A percentile compares a stretch with the other conserved stretches of the same genome.
Evolutionary conservation across 176 grass and related monocot species (phyloP).

Genomic region (Bonia amplexicaulis): DNA sequence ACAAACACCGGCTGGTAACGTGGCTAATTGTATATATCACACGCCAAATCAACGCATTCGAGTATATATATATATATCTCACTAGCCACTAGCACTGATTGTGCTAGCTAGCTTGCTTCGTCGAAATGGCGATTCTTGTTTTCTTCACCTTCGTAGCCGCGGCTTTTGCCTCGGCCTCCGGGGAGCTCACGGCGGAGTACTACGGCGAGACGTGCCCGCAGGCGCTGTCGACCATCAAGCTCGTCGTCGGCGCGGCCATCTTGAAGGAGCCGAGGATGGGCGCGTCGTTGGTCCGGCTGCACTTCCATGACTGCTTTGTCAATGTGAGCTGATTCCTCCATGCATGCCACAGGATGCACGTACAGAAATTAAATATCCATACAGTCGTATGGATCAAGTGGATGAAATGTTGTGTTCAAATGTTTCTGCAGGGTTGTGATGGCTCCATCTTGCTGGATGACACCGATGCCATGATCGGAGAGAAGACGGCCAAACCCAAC

Average conservation of each 20-base stretch:
- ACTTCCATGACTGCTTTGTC: constrained; percentile 89
- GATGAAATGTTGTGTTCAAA: background rate
- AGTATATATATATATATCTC: background rate
- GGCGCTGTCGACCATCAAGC: constrained; percentile 55
- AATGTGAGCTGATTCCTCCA: constrained; percentile 31
- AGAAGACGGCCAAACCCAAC: constrained; percentile 71
- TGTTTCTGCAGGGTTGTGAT: constrained; percentile 62
- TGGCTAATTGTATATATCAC: constrained; percentile 7
- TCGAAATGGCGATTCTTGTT: background rate
- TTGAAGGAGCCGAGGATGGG: constrained; percentile 62
- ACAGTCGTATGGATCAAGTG: background rate
- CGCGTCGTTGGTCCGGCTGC: constrained; percentile 59
- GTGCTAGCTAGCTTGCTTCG: background rate
- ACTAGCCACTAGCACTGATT: background rate
- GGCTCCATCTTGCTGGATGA: constrained; percentile 76
- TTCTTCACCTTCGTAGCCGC: background rate
- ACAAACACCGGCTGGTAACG: constrained; percentile 16
- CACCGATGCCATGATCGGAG: constrained; percentile 49
- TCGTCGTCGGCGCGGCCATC: constrained; percentile 50
- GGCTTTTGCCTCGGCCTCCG: background rate
- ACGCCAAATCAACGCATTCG: background rate
- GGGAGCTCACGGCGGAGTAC: constrained; percentile 48
- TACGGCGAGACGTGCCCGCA: constrained; percentile 62
- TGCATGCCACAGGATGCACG: background rate
- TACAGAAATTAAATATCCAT: background rate